Conservation (phyloP, 805 yeast genomes). For the Ogataea populi-albae region DNA sequence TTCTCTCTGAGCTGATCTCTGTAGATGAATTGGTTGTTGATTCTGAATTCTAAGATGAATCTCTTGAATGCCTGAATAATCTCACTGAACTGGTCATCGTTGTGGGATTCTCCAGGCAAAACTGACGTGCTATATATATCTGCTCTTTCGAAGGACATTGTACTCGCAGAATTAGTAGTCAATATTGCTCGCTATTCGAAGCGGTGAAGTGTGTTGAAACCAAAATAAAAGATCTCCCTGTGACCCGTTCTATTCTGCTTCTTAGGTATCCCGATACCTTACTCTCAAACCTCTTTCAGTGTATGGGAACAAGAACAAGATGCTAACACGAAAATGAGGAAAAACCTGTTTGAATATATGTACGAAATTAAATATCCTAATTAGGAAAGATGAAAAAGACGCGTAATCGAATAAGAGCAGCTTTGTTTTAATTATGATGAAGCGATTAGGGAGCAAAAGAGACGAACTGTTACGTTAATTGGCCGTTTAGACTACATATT, state of each 20-base stretch:
- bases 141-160: slow-evolving; percentile 72
- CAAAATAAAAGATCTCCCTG: slow-evolving; percentile 2
- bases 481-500: no score
- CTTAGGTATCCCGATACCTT: no score
- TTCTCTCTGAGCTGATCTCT: slow-evolving; percentile 90
- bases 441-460: no score
- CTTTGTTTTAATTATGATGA: no score
- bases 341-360: no score
- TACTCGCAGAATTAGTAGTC: background rate
- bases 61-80: slow-evolving; percentile 72
- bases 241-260: background rate
- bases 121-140: slow-evolving; percentile 76
- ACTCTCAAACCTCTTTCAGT: no score
- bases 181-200: background rate
- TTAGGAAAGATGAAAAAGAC: no score
- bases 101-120: slow-evolving; percentile 75
- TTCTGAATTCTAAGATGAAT: slow-evolving; percentile 82
- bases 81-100: slow-evolving; percentile 63
- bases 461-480: no score
- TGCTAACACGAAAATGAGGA: no score
- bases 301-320: no score
- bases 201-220: background rate
- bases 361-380: no score
- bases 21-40: slow-evolving; percentile 78
- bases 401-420: no score